A percentile compares a stretch with the other conserved stretches of the same genome.
Conservation (phyloP, 805 yeast species). For the Ogataea paraovalis region DNA sequence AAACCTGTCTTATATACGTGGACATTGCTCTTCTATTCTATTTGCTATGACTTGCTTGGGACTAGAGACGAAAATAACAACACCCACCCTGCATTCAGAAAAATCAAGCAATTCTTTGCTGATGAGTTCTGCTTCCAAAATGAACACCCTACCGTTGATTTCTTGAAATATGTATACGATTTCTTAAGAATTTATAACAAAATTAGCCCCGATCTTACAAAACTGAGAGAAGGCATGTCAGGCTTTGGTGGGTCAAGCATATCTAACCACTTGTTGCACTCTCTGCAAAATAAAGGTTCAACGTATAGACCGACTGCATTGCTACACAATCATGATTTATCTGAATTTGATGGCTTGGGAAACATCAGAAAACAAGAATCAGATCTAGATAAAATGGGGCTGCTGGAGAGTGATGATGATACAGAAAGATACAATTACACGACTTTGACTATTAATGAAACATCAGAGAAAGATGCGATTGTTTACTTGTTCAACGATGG, state of each 20-base stretch:
- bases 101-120: neutral
- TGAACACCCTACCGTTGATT: neutral
- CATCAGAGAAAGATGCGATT: constrained; percentile 15
- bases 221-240: neutral
- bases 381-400: neutral
- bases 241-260: neutral
- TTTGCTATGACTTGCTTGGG: neutral
- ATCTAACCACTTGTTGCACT: neutral
- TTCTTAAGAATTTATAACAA: neutral
- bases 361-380: constrained; percentile 8
- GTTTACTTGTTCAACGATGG: constrained; percentile 6
- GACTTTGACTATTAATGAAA: neutral
- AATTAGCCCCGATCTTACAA: neutral
- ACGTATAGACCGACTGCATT: neutral
- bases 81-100: neutral
- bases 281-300: neutral
- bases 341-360: constrained; percentile 10
- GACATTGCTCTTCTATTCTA: neutral
- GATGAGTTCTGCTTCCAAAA: neutral
- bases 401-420: neutral
- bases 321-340: neutral
- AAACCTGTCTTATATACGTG: neutral
- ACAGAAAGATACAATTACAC: constrained; percentile 2
- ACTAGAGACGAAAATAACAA: neutral
- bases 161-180: neutral